A percentile compares a stretch with the other conserved stretches of the same genome.
These are phyloP conservation scores for Neopestalotiopsis sp. DNA, from an alignment of 2,329 filamentous ascomycete species.

Conservation along the genomic window DNA sequence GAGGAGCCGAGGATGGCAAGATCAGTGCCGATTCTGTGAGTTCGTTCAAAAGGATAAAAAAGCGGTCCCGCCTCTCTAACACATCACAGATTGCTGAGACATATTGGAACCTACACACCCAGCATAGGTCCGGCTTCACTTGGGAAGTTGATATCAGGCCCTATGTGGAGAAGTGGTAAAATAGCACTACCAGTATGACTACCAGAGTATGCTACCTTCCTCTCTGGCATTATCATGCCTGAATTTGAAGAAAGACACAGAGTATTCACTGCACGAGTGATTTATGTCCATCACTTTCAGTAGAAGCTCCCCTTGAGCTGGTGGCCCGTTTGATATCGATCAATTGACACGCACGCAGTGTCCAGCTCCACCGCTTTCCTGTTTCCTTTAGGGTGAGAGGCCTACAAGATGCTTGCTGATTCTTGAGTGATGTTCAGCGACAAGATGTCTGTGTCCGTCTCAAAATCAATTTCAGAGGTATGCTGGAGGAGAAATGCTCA, in stretches of 20 bases:
- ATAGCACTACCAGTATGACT: not conserved
- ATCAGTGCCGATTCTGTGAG: constrained; percentile 76
- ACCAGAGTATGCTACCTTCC: not conserved
- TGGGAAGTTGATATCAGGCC: constrained; percentile 83
- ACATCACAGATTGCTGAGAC: constrained; percentile 75
- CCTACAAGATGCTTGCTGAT: no score
- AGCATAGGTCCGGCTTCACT: constrained; percentile 79
- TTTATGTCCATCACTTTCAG: no score
- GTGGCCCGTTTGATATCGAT: no score
- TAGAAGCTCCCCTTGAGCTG: not conserved
- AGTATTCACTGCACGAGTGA: no score
- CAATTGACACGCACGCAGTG: no score
- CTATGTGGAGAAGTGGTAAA: constrained; percentile 83
- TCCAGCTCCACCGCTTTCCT: no score
- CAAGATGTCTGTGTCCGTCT: no score
- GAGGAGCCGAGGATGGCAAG: constrained; percentile 62
- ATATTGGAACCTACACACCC: constrained; percentile 85
- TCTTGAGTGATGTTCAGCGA: no score
- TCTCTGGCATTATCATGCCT: no score
- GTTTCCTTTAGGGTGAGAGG: no score
- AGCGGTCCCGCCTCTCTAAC: constrained; percentile 14
- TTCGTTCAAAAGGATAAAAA: constrained; percentile 28
- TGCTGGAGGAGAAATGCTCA: not conserved
- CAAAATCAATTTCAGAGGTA: no score
- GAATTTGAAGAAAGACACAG: no score